Evolutionary conservation across 1,284 basidiomycete genomes (phyloP), one percentile per base, ranked within the genome.

Genomic region (Trichosporon sp.): DNA sequence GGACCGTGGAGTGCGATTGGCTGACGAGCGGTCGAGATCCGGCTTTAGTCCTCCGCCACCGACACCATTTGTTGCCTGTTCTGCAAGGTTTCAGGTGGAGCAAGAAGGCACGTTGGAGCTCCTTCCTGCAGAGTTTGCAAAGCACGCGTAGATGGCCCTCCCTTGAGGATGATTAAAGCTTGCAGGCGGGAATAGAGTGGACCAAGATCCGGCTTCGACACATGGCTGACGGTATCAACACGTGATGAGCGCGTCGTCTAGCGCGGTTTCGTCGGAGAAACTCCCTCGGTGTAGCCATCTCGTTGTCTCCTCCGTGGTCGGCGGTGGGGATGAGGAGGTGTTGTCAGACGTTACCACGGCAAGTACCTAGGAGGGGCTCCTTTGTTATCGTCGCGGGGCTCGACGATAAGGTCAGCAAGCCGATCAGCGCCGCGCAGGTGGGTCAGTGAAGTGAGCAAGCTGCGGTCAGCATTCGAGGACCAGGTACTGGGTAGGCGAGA

Each of bases 101-200:
- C 51, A 8, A 19, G 19, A 11, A 54, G 51, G 51, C 51, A 54
- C 51, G n/a, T 54, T 54, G 51, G 51, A 54, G 51, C 51, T 54
- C n/a, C 21, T 21, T 37, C 35, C 21, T 19, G 4, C 51, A 51
- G n/a, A 51, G 11, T 12, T 12, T 14, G 12, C 43, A 51, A 10
- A 14, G 48, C 48, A 54, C 26, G 19, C 51, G 51, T 54, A 54
- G 51, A 54, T 26, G 19, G 8, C 35, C 35, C 35, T 37, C 5
- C 35, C 35, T 10, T 7, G 14, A 4, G 4, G 21, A 21, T 26
- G 51, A 6, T 8, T 4, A 10, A 54, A 19, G 51, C 51, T 54
- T 54, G 51, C 14, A 26, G 51, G 51, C 51, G 51, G 51, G 10
- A 6, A 2, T 54, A 54, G 51, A 54, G 51, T 19, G 51, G 51